Percentiles rank a stretch among this genome's conserved stretches.
phyloP scores from a whole-genome alignment of 208 protist species.

The Naegleria fowleri region DNA sequence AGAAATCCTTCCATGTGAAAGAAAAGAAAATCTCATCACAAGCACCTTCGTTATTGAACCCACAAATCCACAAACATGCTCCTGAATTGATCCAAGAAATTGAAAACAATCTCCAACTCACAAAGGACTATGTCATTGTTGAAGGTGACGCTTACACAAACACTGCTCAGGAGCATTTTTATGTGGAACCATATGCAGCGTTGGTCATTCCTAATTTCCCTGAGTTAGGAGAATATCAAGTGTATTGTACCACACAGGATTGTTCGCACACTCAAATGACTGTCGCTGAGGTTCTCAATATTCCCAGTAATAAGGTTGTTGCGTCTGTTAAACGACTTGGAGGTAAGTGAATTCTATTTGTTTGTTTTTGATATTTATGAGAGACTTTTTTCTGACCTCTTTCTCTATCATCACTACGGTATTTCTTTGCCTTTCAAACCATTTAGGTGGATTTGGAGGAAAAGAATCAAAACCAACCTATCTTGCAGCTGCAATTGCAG shows the following conservation, averaged over 20 bases:
- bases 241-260: constrained; percentile 67
- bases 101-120: not conserved
- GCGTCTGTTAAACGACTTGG: constrained; percentile 47
- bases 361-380: too few species aligned
- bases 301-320: not conserved
- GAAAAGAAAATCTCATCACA: not conserved
- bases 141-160: constrained; percentile 52
- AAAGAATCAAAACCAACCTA: constrained; percentile 68
- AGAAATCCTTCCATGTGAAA: constrained; percentile 8
- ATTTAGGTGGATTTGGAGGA: constrained; percentile 85
- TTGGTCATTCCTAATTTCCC: constrained; percentile 49
- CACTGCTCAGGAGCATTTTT: constrained; percentile 82
- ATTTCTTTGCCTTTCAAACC: too few species aligned
- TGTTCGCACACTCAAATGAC: constrained; percentile 67
- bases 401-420: too few species aligned
- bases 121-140: constrained; percentile 43
- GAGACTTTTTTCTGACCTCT: too few species aligned
- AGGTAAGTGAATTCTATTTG: constrained; percentile 39
- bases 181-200: constrained; percentile 67
- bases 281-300: not conserved
- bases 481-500: constrained; percentile 32
- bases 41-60: constrained; percentile 47
- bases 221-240: constrained; percentile 45
- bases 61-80: constrained; percentile 48
- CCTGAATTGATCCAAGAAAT: not conserved